These are phyloP conservation scores for Zelopaecilomyces penicillatus DNA, from an alignment of 2,329 filamentous ascomycete species.

Conservation along the genomic window DNA sequence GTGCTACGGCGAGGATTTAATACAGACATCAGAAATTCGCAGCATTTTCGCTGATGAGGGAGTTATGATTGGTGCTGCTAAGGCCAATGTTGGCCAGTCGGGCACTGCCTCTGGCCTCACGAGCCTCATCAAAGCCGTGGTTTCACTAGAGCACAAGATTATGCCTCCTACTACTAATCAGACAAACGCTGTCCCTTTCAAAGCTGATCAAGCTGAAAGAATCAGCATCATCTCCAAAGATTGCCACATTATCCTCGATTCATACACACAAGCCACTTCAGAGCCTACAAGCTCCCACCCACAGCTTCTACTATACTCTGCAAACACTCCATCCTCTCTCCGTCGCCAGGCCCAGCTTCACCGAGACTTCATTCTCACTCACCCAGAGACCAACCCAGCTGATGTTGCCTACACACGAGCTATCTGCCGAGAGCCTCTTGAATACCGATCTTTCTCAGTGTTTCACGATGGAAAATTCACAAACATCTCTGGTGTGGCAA, in stretches of 20 bases:
- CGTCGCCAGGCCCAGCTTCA: constrained; percentile 4
- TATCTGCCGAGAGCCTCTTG: constrained; percentile 1
- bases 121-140: constrained; percentile 21
- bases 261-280: neutral
- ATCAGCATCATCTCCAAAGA: constrained; percentile 26
- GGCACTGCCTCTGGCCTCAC: constrained; percentile 21
- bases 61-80: too few relatives aligned
- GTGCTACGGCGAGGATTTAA: too few relatives aligned
- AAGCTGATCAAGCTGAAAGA: constrained; percentile 19
- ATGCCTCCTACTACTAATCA: constrained; percentile 19
- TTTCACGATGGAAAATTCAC: constrained; percentile 3
- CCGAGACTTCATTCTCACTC: constrained; percentile 21
- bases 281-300: neutral
- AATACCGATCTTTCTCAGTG: constrained; percentile 8
- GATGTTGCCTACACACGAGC: constrained; percentile 5
- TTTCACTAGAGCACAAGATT: constrained; percentile 18
- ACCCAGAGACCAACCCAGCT: constrained; percentile 3
- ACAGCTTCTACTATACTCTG: constrained; percentile 7
- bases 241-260: constrained; percentile 21
- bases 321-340: constrained; percentile 2
- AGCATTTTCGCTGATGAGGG: too few relatives aligned
- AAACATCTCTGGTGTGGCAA: constrained; percentile 1
- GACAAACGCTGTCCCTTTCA: constrained; percentile 20
- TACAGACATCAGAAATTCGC: too few relatives aligned
- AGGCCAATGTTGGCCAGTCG: neutral